Conservation (phyloP, 495 filamentous ascomycete species). For the Talaromyces proteolyticus region DNA sequence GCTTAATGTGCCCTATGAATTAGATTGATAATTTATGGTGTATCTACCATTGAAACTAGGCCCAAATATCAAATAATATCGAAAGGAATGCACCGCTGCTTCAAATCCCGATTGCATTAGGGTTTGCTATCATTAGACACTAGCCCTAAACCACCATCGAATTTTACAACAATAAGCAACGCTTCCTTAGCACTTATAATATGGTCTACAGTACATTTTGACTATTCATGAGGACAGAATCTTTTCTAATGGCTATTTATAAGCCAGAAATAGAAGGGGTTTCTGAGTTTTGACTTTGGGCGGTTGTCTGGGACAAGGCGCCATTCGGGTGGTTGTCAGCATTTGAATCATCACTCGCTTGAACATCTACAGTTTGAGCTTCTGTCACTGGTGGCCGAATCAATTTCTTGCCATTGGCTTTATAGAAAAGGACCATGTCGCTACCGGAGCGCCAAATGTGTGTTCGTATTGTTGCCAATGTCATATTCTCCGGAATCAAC, state of each 20-base stretch:
- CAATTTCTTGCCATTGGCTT: conserved; percentile 72
- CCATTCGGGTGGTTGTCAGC: conserved; percentile 13
- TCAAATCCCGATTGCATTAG: too few species aligned
- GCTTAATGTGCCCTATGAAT: too few species aligned
- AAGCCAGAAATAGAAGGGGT: not conserved
- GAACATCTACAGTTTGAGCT: not conserved
- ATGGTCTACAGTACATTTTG: not conserved
- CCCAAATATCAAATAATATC: too few species aligned
- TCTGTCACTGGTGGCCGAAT: conserved; percentile 12
- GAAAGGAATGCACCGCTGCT: too few species aligned
- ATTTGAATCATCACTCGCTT: not conserved
- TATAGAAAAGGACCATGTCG: conserved; percentile 87
- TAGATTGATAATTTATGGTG: too few species aligned
- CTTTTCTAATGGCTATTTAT: not conserved
- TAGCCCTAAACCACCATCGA: too few species aligned
- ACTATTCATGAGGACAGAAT: not conserved
- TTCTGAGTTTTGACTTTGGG: not conserved
- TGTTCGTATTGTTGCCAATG: conserved; percentile 79
- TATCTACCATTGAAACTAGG: too few species aligned
- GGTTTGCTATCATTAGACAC: too few species aligned
- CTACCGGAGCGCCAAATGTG: conserved; percentile 90
- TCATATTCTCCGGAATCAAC: conserved; percentile 70
- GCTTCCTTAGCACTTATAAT: not conserved
- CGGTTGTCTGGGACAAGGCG: not conserved
- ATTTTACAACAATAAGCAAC: not conserved